These are phyloP conservation scores for Mycosphaerella sp. DNA, from an alignment of 2,329 filamentous ascomycete species.

Conservation along the genomic window DNA sequence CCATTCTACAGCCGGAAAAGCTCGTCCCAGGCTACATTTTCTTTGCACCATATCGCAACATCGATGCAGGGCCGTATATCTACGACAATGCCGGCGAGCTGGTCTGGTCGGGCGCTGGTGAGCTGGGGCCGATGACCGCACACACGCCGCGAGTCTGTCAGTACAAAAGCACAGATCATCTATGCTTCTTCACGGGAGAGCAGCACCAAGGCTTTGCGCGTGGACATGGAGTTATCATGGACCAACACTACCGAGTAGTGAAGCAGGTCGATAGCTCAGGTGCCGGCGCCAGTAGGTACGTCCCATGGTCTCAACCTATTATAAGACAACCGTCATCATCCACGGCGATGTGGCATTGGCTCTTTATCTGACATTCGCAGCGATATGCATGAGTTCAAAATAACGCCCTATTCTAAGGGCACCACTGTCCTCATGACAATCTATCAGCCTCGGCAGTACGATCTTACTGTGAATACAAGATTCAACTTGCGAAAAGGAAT, in stretches of 20 bases:
- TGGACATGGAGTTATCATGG: conserved; percentile 50
- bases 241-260: conserved; percentile 46
- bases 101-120: conserved; percentile 47
- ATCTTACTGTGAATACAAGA: conserved; percentile 39
- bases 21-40: conserved; percentile 47
- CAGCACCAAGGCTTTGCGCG: conserved; percentile 49
- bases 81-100: conserved; percentile 48
- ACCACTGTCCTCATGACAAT: conserved; percentile 36
- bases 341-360: too few species aligned
- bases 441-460: conserved; percentile 39
- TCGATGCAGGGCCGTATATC: conserved; percentile 47
- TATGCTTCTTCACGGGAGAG: conserved; percentile 50
- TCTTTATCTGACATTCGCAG: conserved; percentile 10
- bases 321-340: too few species aligned
- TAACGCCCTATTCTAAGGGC: conserved; percentile 41
- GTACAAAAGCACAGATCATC: conserved; percentile 44
- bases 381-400: conserved; percentile 51
- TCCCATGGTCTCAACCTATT: too few species aligned
- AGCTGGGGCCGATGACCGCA: conserved; percentile 44
- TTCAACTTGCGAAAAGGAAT: conserved; percentile 39
- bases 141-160: conserved; percentile 46
- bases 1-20: conserved; percentile 32
- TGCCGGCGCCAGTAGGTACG: conserved; percentile 34
- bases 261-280: conserved; percentile 40
- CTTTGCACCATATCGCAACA: conserved; percentile 45